Evolutionary conservation across 768 basidiomycete genomes (phyloP).

Genomic region (Agaricus blazei): DNA sequence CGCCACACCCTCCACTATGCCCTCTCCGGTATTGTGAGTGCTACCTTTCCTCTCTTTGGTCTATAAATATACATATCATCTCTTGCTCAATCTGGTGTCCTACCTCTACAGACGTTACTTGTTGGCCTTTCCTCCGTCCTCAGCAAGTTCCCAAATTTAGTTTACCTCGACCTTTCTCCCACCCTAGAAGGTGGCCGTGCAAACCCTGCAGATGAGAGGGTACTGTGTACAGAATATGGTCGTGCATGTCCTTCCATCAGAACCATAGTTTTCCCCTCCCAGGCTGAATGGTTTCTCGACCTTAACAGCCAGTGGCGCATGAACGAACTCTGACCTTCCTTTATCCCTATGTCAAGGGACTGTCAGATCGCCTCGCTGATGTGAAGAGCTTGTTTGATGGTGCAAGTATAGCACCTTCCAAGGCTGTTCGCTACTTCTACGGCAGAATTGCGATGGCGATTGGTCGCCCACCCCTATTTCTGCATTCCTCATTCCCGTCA

Average conservation of each 20-base stretch:
- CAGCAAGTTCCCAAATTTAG: conserved; percentile 41
- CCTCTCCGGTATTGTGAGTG: conserved; percentile 61
- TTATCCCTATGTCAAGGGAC: background rate
- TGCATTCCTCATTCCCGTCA: background rate
- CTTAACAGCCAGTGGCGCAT: conserved; percentile 27
- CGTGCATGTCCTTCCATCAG: conserved; percentile 49
- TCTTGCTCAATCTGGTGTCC: conserved; percentile 2
- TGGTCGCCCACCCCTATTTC: background rate
- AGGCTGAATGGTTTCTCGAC: conserved; percentile 43
- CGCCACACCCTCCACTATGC: conserved; percentile 63
- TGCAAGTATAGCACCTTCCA: conserved; percentile 1
- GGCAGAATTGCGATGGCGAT: conserved; percentile 2
- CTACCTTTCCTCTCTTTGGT: conserved; percentile 7
- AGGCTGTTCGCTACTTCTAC: background rate
- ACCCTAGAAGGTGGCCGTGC: conserved; percentile 43
- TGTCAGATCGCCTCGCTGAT: background rate
- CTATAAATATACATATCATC: conserved; percentile 5
- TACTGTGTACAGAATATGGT: conserved; percentile 50
- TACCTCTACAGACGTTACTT: conserved; percentile 42
- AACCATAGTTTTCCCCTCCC: conserved; percentile 51
- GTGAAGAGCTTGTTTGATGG: background rate
- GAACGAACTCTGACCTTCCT: background rate
- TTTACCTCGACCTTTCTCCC: conserved; percentile 55
- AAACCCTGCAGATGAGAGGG: conserved; percentile 42
- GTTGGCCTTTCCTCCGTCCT: conserved; percentile 57